phyloP scores from a whole-genome alignment of 306 rosid species.

The Inga laurina region DNA sequence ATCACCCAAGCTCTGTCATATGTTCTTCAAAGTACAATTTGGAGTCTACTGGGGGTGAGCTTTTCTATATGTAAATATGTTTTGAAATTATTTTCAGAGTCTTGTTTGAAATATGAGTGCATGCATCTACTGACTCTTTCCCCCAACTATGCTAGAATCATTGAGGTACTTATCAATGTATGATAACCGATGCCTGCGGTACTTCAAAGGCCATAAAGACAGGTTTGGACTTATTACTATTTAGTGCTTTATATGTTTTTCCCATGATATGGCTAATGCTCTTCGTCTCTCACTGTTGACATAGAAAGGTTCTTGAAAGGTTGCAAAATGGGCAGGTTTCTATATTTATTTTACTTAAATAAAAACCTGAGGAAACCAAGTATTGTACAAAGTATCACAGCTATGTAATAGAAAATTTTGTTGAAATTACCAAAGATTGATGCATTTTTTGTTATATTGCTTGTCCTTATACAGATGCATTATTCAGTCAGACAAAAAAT shows the following conservation, averaged over 20 bases:
- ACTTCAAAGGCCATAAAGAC: constrained; percentile 95
- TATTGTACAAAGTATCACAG: not conserved
- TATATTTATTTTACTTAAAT: not conserved
- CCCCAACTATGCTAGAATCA: constrained; percentile 56
- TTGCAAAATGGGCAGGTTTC: not conserved
- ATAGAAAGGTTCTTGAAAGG: constrained; percentile 4
- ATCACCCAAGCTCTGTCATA: constrained; percentile 90
- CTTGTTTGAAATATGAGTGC: constrained; percentile 13
- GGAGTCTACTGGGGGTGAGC: constrained; percentile 77
- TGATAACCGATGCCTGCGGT: constrained; percentile 86
- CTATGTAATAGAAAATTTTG: not conserved
- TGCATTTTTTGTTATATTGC: not conserved
- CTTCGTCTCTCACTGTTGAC: not conserved
- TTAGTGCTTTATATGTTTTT: constrained; percentile 1
- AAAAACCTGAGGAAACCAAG: not conserved
- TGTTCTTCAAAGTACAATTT: constrained; percentile 89
- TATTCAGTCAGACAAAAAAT: not conserved
- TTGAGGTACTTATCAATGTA: constrained; percentile 92
- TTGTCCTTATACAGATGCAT: not conserved
- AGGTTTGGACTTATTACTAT: constrained; percentile 49
- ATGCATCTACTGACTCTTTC: constrained; percentile 28
- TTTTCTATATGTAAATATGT: constrained; percentile 6
- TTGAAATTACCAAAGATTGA: not conserved
- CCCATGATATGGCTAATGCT: not conserved
- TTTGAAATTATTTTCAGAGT: constrained; percentile 4